Conservation (phyloP, 306 rosid genomes). For the Malus sieversii region DNA sequence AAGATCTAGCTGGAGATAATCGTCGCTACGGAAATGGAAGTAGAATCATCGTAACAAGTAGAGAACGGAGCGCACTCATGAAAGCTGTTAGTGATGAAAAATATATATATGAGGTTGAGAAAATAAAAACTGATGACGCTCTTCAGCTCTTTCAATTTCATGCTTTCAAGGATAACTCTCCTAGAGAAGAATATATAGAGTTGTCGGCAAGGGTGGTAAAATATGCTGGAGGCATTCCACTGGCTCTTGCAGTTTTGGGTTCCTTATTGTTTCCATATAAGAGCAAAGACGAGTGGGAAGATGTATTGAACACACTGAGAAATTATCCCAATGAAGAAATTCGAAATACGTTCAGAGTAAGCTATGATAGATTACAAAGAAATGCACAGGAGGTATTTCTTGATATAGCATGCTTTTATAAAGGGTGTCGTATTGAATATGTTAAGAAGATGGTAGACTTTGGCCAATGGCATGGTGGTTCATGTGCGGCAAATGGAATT, state of each 20-base stretch:
- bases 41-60: not conserved
- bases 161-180: not conserved
- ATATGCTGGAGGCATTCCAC: not conserved
- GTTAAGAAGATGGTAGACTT: accelerated
- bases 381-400: not conserved
- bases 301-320: not conserved
- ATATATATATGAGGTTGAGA: not conserved
- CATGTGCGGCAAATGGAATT: not conserved
- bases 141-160: not conserved
- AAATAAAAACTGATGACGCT: not conserved
- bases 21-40: not conserved
- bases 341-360: not conserved
- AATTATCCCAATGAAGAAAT: not conserved
- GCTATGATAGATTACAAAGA: not conserved
- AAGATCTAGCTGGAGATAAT: not conserved
- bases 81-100: not conserved
- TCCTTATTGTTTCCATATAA: not conserved
- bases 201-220: not conserved
- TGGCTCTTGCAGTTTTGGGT: not conserved
- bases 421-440: accelerated
- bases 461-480: no score
- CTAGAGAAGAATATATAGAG: not conserved
- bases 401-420: not conserved
- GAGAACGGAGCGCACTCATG: not conserved
- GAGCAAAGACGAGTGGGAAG: not conserved